phyloP scores from a whole-genome alignment of 371 early-diverging fungal species.

The Vairimorpha apis region DNA sequence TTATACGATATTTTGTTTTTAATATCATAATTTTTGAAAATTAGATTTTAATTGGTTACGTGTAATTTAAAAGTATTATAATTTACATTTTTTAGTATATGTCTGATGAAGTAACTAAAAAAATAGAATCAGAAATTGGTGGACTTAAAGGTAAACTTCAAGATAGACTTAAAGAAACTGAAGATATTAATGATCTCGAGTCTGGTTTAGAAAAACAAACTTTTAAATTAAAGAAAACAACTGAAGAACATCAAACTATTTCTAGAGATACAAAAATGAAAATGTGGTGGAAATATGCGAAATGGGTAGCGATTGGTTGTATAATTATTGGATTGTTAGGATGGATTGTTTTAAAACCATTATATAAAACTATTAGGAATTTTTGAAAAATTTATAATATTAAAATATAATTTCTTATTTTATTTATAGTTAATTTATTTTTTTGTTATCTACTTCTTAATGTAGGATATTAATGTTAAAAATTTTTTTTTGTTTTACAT shows the following conservation, averaged over 20 bases:
- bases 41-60: too few species aligned
- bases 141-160: constrained; percentile 55
- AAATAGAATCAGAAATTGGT: constrained; percentile 60
- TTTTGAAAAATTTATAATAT: too few species aligned
- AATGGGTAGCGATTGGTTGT: constrained; percentile 41
- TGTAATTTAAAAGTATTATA: too few species aligned
- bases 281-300: constrained; percentile 55
- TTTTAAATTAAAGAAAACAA: constrained; percentile 43
- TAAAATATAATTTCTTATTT: too few species aligned
- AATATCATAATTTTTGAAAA: too few species aligned
- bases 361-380: too few species aligned
- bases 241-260: constrained; percentile 39
- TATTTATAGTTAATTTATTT: too few species aligned
- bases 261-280: constrained; percentile 50
- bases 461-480: neutral
- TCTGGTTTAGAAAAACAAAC: constrained; percentile 41
- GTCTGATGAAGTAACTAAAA: constrained; percentile 45
- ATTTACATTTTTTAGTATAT: too few species aligned
- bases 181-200: constrained; percentile 53
- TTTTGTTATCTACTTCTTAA: too few species aligned
- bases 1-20: too few species aligned
- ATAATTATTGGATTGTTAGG: constrained; percentile 42
- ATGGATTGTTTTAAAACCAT: constrained; percentile 24
- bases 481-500: neutral
- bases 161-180: constrained; percentile 55